Percentiles rank a stretch among this genome's conserved stretches.
phyloP scores from a whole-genome alignment of 2,329 filamentous ascomycete species.

The Tolypocladium ophioglossoides region DNA sequence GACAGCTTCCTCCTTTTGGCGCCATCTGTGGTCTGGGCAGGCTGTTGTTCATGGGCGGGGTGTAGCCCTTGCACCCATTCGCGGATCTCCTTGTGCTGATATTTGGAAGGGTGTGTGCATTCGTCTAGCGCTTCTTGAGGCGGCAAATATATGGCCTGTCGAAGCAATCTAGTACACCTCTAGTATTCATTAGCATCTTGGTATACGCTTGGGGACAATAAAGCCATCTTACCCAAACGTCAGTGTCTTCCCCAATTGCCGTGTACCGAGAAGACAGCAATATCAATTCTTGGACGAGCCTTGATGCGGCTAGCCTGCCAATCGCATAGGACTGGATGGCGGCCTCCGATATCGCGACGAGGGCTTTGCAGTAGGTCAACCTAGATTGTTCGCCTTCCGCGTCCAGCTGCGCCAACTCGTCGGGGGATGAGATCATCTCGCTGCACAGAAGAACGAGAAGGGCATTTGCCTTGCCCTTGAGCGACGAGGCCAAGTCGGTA shows the following conservation, averaged over 20 bases:
- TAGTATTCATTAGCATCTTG: slow-evolving; percentile 2
- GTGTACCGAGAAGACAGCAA: slow-evolving; percentile 21
- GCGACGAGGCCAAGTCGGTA: slow-evolving; percentile 7
- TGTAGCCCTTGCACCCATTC: slow-evolving; percentile 16
- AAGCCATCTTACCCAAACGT: slow-evolving; percentile 27
- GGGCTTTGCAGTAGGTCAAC: slow-evolving; percentile 24
- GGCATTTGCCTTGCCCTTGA: slow-evolving; percentile 25
- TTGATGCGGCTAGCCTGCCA: slow-evolving; percentile 29
- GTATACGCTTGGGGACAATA: neutral
- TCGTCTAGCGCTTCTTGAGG: slow-evolving; percentile 11
- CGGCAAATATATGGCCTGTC: slow-evolving; percentile 12
- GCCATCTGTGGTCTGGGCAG: slow-evolving; percentile 4
- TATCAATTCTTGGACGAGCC: slow-evolving; percentile 31
- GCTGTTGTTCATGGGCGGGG: slow-evolving; percentile 14
- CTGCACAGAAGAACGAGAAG: slow-evolving; percentile 31
- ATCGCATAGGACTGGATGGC: slow-evolving; percentile 22
- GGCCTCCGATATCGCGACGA: slow-evolving; percentile 26
- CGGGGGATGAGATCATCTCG: slow-evolving; percentile 25
- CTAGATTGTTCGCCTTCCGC: slow-evolving; percentile 17
- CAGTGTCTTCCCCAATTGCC: slow-evolving; percentile 21
- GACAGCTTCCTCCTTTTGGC: slow-evolving; percentile 20
- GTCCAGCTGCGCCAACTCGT: slow-evolving; percentile 18
- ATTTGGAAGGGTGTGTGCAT: slow-evolving; percentile 16
- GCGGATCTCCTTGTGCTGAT: slow-evolving; percentile 16
- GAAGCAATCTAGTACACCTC: slow-evolving; percentile 18